Evolutionary conservation across 352 stramenopile species (phyloP).

Genomic region (Detonula confervacea): DNA sequence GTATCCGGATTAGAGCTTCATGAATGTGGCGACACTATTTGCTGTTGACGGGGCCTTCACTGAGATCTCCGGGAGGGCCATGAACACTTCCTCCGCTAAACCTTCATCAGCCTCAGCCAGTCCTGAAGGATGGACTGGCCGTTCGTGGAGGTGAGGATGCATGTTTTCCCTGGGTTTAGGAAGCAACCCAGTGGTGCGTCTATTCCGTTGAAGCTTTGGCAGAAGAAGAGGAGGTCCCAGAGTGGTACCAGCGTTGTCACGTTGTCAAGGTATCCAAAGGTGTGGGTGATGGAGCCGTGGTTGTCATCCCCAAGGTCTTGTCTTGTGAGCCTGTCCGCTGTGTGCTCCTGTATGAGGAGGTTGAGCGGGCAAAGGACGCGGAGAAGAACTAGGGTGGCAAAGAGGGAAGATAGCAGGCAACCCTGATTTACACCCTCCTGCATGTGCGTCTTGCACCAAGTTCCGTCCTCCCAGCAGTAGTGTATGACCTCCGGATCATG

Average conservation of each 20-base stretch:
- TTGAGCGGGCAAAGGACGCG: not conserved
- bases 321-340: not conserved
- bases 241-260: not conserved
- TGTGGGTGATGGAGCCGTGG: not conserved
- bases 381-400: slow-evolving; percentile 12
- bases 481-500: not conserved
- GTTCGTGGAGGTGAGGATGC: slow-evolving; percentile 1
- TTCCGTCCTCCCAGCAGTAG: slow-evolving; percentile 8
- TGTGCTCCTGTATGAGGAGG: not conserved
- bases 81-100: too few relatives aligned
- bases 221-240: not conserved
- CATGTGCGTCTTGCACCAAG: not conserved
- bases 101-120: too few relatives aligned
- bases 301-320: not conserved
- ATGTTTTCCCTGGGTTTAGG: slow-evolving; percentile 4
- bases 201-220: not conserved
- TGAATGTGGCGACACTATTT: too few relatives aligned
- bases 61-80: too few relatives aligned
- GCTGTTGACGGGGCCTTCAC: too few relatives aligned
- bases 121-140: not conserved
- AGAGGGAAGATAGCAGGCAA: slow-evolving; percentile 10
- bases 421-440: slow-evolving; percentile 6
- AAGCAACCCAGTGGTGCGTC: not conserved
- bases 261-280: slow-evolving; percentile 3
- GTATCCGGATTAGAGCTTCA: too few relatives aligned